Evolutionary conservation across 371 early-diverging fungal genomes (phyloP), one percentile per base, ranked within the genome.

Genomic region (Gilbertella persicaria): DNA sequence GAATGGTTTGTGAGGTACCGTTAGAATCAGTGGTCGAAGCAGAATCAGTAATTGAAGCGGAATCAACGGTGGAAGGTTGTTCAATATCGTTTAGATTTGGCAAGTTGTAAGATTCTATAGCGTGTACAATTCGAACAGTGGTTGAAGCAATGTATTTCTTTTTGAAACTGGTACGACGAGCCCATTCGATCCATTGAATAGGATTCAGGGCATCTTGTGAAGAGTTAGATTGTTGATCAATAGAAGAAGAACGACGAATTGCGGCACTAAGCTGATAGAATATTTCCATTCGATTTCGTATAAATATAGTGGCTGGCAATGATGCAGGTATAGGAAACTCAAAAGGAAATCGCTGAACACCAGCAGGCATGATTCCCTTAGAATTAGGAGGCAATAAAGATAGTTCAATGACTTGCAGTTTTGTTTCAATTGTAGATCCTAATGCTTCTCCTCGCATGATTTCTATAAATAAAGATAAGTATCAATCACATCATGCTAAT

Each of bases 261-360:
- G 51, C 53, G 7, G 69, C 64, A 29, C 53, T 68, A 13, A 74
- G 30, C 14, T 59, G 69, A 44, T 74, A 74, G 28, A 59, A 69
- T 5, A 74, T 74, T 20, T 66, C 55, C 2, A 74, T 37, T 20
- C 75, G 75, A 9, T 64, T 53, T 16, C 54, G 53, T 21, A 74
- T 74, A 14, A 26, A 37, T 24, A 62, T 21, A 16, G 60, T 66
- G 13, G 64, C 53, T 25, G 75, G 75, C 17, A 74, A 26, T 3
- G 69, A 58, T 13, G 71, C 53, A 33, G 75, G 69, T 4, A 74
- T 60, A 24, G 75, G 71, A 30, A 74, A 71, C 49, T 74, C 75
- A 41, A 74, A 74, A 16, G 75, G 75, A 25, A 74, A 74, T 20
- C 75, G 59, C 20, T 74, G 75, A 8, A 63, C 50, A 7, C 75